Conservation (phyloP, 495 filamentous ascomycete species). For the Lepidopterella palustris region DNA sequence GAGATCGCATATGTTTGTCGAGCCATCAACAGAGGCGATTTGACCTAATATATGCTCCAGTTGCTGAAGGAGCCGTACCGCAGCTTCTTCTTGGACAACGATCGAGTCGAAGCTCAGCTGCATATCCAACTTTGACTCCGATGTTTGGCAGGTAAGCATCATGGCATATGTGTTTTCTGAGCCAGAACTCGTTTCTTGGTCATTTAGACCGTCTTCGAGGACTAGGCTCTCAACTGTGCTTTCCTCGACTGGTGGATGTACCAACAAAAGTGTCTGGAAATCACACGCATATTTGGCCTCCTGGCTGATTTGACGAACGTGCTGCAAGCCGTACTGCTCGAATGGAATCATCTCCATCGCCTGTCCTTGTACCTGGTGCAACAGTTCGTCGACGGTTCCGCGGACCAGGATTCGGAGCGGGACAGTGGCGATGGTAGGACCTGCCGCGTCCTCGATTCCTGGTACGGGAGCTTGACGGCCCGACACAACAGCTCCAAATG, state of each 20-base stretch:
- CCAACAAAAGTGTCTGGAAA: constrained; percentile 47
- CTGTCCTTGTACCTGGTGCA: neutral
- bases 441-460: constrained; percentile 48
- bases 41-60: neutral
- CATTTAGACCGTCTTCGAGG: neutral
- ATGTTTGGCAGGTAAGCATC: neutral
- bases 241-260: neutral
- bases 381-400: neutral
- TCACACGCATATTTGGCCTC: constrained; percentile 64
- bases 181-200: neutral
- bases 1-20: neutral
- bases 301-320: constrained; percentile 55
- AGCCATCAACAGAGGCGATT: neutral
- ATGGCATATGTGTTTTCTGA: neutral
- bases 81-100: neutral
- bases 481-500: constrained; percentile 46
- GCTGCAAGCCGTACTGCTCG: constrained; percentile 46
- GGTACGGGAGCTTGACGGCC: constrained; percentile 48
- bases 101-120: neutral
- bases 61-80: neutral
- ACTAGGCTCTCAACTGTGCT: neutral
- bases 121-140: neutral
- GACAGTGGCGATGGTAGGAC: constrained; percentile 59
- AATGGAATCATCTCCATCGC: neutral
- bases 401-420: constrained; percentile 50